A percentile compares a stretch with the other conserved stretches of the same genome.
Evolutionary conservation across 2,329 filamentous ascomycete genomes (phyloP).

Genomic region (Thelonectria olida): DNA sequence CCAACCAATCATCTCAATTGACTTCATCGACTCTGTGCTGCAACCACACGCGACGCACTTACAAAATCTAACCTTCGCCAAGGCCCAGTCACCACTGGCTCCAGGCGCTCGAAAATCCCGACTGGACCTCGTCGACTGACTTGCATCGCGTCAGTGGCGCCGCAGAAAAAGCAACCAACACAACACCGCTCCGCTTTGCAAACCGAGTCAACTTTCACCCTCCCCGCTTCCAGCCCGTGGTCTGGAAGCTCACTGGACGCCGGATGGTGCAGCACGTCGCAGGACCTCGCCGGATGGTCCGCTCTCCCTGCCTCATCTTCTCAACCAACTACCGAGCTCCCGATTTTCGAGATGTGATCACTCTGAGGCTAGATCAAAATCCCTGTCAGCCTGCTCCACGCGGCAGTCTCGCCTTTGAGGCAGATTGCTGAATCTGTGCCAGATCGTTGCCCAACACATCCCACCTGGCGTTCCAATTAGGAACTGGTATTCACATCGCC

Average conservation of each 20-base stretch:
- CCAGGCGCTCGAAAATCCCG: constrained; percentile 8
- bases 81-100: constrained; percentile 4
- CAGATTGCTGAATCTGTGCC: not conserved
- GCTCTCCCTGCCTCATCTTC: not conserved
- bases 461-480: not conserved
- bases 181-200: constrained; percentile 19
- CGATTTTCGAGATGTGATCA: constrained; percentile 5
- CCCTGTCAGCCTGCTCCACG: constrained; percentile 2
- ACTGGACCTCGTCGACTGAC: constrained; percentile 25
- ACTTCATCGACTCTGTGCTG: constrained; percentile 10
- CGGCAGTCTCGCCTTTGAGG: not conserved
- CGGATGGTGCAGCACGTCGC: not conserved
- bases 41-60: constrained; percentile 25
- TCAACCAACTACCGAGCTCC: constrained; percentile 8
- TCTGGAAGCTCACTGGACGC: constrained; percentile 10
- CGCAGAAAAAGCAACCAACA: constrained; percentile 37
- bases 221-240: constrained; percentile 19
- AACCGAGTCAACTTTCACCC: constrained; percentile 14
- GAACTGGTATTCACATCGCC: not conserved
- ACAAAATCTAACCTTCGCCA: constrained; percentile 10
- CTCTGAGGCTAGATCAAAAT: not conserved
- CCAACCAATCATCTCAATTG: constrained; percentile 9
- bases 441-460: not conserved
- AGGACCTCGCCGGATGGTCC: not conserved
- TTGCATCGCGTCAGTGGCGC: constrained; percentile 38